Base-by-base conservation (phyloP, 305 asterid species). In the Solanum hybrid region DNA sequence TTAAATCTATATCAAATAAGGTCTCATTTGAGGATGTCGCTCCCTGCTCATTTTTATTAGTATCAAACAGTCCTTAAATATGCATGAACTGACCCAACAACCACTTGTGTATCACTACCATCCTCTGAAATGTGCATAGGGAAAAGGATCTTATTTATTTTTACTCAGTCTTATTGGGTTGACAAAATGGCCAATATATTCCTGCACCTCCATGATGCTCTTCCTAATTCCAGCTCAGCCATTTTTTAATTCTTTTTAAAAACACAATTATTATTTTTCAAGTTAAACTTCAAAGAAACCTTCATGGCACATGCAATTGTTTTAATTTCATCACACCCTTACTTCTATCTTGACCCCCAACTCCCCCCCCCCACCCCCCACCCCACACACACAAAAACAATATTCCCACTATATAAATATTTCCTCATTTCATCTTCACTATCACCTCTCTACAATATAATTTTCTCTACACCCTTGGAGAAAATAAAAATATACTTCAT, bases 221-320 rank as follows among this genome's bases (percentile, higher is more conserved):
- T 36, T 78, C 36, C 46, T 60, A 35, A 88, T 34, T 92, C 91
- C 95, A 92, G 90, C 90, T 79, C 92, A 91, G 87, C 79, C 80
- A 37, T 90, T n/a, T 88, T 75, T 88, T 77, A 82, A 31, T 86
- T 66, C 12, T 71, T 71, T 75, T 16, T 31, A 81, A 42, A 42
- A 91, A 82, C 81, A 60, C 91, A 80, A 91, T 90, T 77, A 89
- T 89, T 91, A 88, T 87, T 80, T 34, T 51, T 64, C 27, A 40
- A 82, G 17, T 82, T 42, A 46, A 82, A 46, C 5, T 82, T 82
- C 87, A 86, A 84, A 88, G 35, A 89, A 81, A 87, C 26, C 86
- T 87, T 51, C 38, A 88, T 20, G n/a, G 88, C 95, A 90, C 95
- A 93, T 93, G 96, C 87, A 89, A 82, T 88, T 91, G 92, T 91